These are phyloP conservation scores for Edaphochlamys debaryana DNA, from an alignment of 139 green algal species.

Conservation along the genomic window DNA sequence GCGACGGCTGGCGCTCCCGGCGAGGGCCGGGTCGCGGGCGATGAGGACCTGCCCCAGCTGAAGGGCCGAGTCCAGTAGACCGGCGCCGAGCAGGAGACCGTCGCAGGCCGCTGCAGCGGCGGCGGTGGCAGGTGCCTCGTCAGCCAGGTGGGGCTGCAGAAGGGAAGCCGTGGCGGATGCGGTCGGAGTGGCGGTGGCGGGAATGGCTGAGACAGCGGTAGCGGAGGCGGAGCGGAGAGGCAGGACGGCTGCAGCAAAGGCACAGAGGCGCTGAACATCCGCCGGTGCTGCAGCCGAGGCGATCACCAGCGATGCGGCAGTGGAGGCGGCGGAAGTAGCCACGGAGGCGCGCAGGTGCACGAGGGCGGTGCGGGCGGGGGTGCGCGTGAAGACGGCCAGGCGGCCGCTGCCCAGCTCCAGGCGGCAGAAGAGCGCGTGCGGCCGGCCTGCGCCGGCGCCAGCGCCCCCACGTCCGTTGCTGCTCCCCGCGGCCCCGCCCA, in stretches of 20 bases:
- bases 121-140: neutral
- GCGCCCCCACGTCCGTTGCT: neutral
- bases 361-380: neutral
- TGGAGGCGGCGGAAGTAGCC: neutral
- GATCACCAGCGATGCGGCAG: too few species aligned
- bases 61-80: conserved; percentile 61
- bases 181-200: neutral
- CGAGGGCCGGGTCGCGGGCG: neutral
- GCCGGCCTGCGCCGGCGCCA: neutral
- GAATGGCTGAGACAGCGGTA: neutral
- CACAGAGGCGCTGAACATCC: too few species aligned
- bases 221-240: neutral
- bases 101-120: conserved; percentile 17
- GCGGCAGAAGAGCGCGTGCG: neutral
- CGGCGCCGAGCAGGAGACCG: conserved; percentile 47
- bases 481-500: neutral
- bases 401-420: conserved; percentile 7
- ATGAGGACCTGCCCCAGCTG: conserved; percentile 70
- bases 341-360: conserved; percentile 18
- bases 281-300: too few species aligned
- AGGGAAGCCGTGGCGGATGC: neutral
- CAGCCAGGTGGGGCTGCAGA: neutral
- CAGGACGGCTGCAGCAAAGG: too few species aligned
- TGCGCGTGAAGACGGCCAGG: conserved; percentile 13
- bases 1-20: neutral